These are phyloP conservation scores for Cetraspora pellucida DNA, from an alignment of 192 early-diverging fungal genomes.

Conservation along the genomic window DNA sequence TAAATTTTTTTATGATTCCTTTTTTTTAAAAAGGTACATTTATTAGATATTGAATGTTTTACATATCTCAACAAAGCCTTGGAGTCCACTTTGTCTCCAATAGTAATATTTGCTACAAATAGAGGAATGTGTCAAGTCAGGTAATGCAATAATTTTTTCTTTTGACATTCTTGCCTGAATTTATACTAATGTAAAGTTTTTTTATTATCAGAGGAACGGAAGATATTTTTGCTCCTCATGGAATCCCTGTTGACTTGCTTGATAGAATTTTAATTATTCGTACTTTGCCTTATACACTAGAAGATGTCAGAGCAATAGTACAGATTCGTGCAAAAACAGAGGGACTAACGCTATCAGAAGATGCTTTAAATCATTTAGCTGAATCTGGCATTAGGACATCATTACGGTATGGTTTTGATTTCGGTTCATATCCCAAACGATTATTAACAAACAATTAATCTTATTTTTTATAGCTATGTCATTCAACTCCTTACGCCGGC, in stretches of 20 bases:
- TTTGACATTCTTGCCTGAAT: not conserved
- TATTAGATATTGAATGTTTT: constrained; percentile 99
- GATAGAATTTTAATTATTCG: constrained; percentile 97
- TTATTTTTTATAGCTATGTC: constrained; percentile 65
- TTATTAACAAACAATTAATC: not conserved
- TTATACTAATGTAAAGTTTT: not conserved
- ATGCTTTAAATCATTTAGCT: constrained; percentile 76
- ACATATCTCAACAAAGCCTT: constrained; percentile 98
- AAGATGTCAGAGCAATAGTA: constrained; percentile 88
- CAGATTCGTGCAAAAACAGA: constrained; percentile 94
- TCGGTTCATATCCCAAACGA: not conserved
- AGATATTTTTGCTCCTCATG: constrained; percentile 81
- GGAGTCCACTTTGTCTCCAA: constrained; percentile 92
- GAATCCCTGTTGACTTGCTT: constrained; percentile 94
- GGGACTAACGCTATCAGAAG: constrained; percentile 75
- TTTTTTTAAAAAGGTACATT: constrained; percentile 75
- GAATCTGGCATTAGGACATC: constrained; percentile 88
- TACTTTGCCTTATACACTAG: constrained; percentile 87
- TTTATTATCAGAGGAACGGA: constrained; percentile 73
- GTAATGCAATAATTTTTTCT: not conserved
- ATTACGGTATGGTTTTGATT: constrained; percentile 63
- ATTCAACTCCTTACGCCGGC: constrained; percentile 95
- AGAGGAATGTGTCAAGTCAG: constrained; percentile 87
- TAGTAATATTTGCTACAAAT: constrained; percentile 98
- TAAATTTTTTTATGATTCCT: not conserved